phyloP scores from a whole-genome alignment of 179 eudicot species.

The Silene vulgaris region DNA sequence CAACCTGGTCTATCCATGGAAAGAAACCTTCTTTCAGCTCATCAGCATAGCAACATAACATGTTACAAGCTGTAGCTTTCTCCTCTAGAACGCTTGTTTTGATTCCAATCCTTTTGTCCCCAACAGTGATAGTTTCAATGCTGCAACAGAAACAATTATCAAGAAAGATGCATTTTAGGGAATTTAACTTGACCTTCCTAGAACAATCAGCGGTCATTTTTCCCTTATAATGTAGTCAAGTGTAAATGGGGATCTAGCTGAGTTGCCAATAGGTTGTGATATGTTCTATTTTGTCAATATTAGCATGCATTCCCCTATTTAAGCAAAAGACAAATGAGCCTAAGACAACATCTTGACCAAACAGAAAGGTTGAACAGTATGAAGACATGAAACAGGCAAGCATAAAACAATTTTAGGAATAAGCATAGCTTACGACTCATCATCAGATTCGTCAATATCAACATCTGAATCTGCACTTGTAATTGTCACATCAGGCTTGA shows the following conservation, averaged over 20 bases:
- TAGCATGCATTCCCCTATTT: not conserved
- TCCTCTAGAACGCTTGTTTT: slow-evolving; percentile 96
- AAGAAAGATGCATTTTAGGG: not conserved
- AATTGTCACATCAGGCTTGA: slow-evolving; percentile 94
- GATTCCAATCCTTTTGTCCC: slow-evolving; percentile 93
- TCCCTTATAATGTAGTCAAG: not conserved
- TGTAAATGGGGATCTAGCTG: not conserved
- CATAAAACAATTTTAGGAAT: not conserved
- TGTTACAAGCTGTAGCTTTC: slow-evolving; percentile 97
- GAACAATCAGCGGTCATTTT: not conserved
- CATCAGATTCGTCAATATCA: slow-evolving; percentile 92
- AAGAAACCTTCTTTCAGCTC: slow-evolving; percentile 94
- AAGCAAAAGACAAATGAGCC: not conserved
- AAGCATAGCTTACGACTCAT: slow-evolving; percentile 57
- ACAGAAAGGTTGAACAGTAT: not conserved
- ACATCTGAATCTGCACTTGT: slow-evolving; percentile 81
- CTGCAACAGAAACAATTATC: slow-evolving; percentile 40
- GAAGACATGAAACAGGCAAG: not conserved
- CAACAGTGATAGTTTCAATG: slow-evolving; percentile 95
- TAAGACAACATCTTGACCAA: not conserved
- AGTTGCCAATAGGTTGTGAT: not conserved
- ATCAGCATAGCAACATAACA: slow-evolving; percentile 96
- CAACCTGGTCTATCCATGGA: slow-evolving; percentile 98
- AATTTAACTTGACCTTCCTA: not conserved
- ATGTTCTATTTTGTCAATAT: not conserved